These are phyloP conservation scores for Cercospora nicotianae DNA, from an alignment of 2,329 filamentous ascomycete genomes.

Conservation along the genomic window DNA sequence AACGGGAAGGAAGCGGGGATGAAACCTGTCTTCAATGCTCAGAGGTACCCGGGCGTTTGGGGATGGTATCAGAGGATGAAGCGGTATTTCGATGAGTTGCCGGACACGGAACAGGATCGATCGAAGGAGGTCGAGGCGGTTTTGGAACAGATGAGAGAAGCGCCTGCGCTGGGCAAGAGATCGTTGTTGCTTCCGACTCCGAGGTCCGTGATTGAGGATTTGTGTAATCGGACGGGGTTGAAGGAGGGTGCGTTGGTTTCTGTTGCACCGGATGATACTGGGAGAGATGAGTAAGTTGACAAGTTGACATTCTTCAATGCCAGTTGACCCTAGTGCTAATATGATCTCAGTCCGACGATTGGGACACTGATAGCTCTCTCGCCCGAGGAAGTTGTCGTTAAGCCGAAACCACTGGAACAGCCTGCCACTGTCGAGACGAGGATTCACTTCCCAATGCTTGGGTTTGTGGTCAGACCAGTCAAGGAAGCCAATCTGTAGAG, in stretches of 20 bases:
- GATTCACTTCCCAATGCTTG: slow-evolving; percentile 45
- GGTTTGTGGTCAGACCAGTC: slow-evolving; percentile 40
- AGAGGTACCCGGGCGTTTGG: slow-evolving; percentile 41
- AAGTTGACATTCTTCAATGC: slow-evolving; percentile 21
- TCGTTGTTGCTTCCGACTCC: slow-evolving; percentile 38
- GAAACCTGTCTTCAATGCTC: slow-evolving; percentile 39
- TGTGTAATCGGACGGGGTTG: slow-evolving; percentile 39
- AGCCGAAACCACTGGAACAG: slow-evolving; percentile 35
- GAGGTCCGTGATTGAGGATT: slow-evolving; percentile 27
- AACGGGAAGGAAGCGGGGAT: slow-evolving; percentile 32
- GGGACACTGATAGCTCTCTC: slow-evolving; percentile 41
- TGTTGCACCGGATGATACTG: slow-evolving; percentile 45
- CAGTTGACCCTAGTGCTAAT: too few species aligned
- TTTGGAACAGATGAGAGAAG: slow-evolving; percentile 32
- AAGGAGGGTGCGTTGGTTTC: slow-evolving; percentile 36
- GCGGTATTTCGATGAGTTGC: slow-evolving; percentile 36
- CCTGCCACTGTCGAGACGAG: slow-evolving; percentile 36
- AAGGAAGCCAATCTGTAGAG: slow-evolving; percentile 25
- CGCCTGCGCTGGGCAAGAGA: slow-evolving; percentile 27
- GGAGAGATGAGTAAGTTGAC: slow-evolving; percentile 36
- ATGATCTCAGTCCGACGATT: slow-evolving; percentile 9
- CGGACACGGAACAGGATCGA: slow-evolving; percentile 31
- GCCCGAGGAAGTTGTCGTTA: slow-evolving; percentile 45
- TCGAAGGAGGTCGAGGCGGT: slow-evolving; percentile 27
- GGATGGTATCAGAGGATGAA: slow-evolving; percentile 42